A percentile compares a stretch with the other conserved stretches of the same genome.
Evolutionary conservation across 2,329 filamentous ascomycete species (phyloP).

Genomic region (Hortaea sp.): DNA sequence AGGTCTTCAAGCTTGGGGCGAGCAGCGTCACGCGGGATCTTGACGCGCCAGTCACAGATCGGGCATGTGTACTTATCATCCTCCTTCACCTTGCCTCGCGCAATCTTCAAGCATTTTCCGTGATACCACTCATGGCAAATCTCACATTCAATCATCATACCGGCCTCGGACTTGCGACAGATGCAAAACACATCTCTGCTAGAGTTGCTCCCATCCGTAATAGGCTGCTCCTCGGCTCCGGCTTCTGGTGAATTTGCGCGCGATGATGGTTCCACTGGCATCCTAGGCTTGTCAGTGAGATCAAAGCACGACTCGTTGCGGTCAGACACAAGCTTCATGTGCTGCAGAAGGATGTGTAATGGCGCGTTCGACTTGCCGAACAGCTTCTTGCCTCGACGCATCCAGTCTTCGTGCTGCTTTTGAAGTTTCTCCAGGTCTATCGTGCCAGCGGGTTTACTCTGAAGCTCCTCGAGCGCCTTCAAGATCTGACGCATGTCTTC

Average conservation of each 20-base stretch:
- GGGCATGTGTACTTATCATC: constrained; percentile 98
- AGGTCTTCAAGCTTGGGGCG: constrained; percentile 91
- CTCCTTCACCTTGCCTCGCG: constrained; percentile 93
- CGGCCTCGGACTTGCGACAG: constrained; percentile 82
- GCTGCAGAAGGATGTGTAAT: constrained; percentile 84
- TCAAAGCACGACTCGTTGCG: constrained; percentile 90
- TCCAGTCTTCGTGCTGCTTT: constrained; percentile 96
- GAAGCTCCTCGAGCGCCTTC: constrained; percentile 75
- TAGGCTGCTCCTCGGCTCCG: constrained; percentile 26
- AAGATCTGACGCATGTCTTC: constrained; percentile 83
- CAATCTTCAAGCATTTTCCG: constrained; percentile 95
- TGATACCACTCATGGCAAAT: constrained; percentile 99
- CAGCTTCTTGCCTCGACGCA: constrained; percentile 93
- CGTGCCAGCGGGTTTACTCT: constrained; percentile 84
- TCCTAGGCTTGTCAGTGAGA: constrained; percentile 73
- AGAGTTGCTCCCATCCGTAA: constrained; percentile 36
- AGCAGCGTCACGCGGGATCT: constrained; percentile 91
- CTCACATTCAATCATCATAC: constrained; percentile 99
- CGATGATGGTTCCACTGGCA: constrained; percentile 85
- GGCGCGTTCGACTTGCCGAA: constrained; percentile 98
- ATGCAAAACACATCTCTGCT: constrained; percentile 89
- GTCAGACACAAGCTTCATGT: constrained; percentile 87
- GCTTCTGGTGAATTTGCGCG: constrained; percentile 59
- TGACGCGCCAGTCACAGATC: constrained; percentile 94
- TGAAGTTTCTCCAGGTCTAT: constrained; percentile 89